phyloP scores from a whole-genome alignment of 495 filamentous ascomycete genomes.

The Rusavskia elegans region DNA sequence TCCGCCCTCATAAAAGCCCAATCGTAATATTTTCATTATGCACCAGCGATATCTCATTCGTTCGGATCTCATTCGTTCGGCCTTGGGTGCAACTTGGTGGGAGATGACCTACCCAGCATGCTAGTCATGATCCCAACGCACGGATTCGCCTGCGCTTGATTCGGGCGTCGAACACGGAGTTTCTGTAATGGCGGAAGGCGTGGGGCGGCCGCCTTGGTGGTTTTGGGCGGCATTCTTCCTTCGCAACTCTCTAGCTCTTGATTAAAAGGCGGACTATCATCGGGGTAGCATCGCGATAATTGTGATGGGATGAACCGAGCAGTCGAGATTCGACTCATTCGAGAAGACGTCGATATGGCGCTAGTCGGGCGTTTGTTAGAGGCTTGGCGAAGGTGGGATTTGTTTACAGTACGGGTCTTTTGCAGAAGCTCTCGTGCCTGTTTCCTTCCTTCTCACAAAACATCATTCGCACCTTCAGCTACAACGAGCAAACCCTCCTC shows the following conservation, averaged over 20 bases:
- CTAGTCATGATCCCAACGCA: conserved; percentile 75
- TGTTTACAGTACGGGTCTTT: background rate
- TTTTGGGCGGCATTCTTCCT: conserved; percentile 22
- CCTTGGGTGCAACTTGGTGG: background rate
- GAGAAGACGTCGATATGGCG: background rate
- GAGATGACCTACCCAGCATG: conserved; percentile 57
- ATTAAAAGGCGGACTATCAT: background rate
- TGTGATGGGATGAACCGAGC: background rate
- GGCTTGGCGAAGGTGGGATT: background rate
- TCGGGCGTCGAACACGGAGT: conserved; percentile 71
- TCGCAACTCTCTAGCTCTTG: background rate
- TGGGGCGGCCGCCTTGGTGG: conserved; percentile 39
- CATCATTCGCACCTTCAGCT: no score
- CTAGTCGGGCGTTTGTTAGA: background rate
- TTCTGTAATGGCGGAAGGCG: conserved; percentile 75
- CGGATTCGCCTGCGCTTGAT: conserved; percentile 57
- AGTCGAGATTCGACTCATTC: background rate
- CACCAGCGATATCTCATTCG: no score
- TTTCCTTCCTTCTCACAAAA: no score
- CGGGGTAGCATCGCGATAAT: conserved; percentile 2
- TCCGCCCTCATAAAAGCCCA: no score
- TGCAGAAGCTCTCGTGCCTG: no score
- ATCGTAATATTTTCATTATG: no score
- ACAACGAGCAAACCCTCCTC: no score
- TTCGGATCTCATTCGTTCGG: no score